phyloP scores from a whole-genome alignment of 148 eudicot genomes.

The Fagopyrum esculentum region DNA sequence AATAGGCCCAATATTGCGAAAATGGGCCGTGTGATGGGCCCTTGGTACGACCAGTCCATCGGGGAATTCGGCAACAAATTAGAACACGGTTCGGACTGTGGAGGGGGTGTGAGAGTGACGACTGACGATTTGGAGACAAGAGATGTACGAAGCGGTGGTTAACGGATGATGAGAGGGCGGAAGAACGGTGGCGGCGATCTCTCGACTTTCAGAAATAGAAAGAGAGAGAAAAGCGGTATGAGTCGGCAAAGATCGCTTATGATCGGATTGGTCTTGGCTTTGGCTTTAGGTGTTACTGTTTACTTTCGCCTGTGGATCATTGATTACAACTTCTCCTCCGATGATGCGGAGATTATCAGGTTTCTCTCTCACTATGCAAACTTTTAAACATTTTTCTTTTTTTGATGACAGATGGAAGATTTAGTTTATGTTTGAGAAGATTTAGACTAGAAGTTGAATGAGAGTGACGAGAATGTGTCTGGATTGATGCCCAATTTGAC shows the following conservation, averaged over 20 bases:
- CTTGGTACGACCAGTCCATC: background rate
- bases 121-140: conserved; percentile 37
- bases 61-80: background rate
- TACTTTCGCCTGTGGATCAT: conserved; percentile 75
- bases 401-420: background rate
- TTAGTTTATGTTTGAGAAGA: background rate
- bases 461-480: background rate
- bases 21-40: background rate
- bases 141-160: conserved; percentile 17
- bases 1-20: background rate
- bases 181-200: conserved; percentile 9
- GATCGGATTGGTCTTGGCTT: conserved; percentile 34
- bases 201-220: background rate
- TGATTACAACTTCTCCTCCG: conserved; percentile 53
- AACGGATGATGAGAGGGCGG: background rate
- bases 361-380: conserved; percentile 4
- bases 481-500: background rate
- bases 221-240: conserved; percentile 17
- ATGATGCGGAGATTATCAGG: conserved; percentile 62
- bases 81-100: background rate
- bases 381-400: background rate
- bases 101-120: conserved; percentile 5
- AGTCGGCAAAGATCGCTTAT: conserved; percentile 26
- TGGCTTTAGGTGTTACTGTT: conserved; percentile 52
- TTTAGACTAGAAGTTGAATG: background rate